Base-by-base conservation (phyloP, 2,329 filamentous ascomycete genomes). In the Microsporum audouinii region DNA sequence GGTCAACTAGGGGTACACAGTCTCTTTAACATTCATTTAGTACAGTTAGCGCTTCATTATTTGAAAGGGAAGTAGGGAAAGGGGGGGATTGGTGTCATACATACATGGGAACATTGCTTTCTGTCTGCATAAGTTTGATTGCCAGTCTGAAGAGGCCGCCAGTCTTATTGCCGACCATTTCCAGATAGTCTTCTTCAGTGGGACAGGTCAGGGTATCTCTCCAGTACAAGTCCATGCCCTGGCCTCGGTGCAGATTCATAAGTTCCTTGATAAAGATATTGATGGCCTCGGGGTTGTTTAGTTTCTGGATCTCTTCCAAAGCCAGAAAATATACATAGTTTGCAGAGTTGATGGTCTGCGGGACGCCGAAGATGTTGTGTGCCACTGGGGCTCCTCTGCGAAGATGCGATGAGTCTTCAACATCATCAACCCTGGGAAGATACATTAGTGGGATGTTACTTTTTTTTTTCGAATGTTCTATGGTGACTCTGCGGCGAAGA, bases 1-100 rank as follows among this genome's bases (percentile, higher is more conserved):
- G 36, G 39, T 69, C 91, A 70, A 92, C 88, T n/a, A 96, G 83
- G 12, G 89, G 67, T 1, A 69, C 67, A 33, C 71, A 70, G 43
- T 72, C 66, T 27, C 69, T 66, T 6, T 60, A 59, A 33, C 10
- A 27, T 41, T 29, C 17, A 23, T 23, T 23, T 23, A 23, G 17
- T 23, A 23, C 17, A 23, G 60, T 65, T 65, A 36, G 55, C 12
- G 14, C 5, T 43, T 7, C 3, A 61, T 8, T 17, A 29, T 33
- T 23, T 27, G 41, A 63, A 59, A 60, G 53, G 56, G n/a, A 58
- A 56, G 31, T 23, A 55, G 27, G 56, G 55, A 17, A 58, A 55
- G 53, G 39, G 10, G 36, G 27, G 31, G n/a, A 17, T 14, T 23
- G 17, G 4, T 43, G 39, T n/a, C 17, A 43, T 14, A 55, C 58